Percentiles rank a stretch among this genome's conserved stretches.
These are phyloP conservation scores for Colletotrichum eremochloae DNA, from an alignment of 2,329 filamentous ascomycete genomes.

Conservation along the genomic window DNA sequence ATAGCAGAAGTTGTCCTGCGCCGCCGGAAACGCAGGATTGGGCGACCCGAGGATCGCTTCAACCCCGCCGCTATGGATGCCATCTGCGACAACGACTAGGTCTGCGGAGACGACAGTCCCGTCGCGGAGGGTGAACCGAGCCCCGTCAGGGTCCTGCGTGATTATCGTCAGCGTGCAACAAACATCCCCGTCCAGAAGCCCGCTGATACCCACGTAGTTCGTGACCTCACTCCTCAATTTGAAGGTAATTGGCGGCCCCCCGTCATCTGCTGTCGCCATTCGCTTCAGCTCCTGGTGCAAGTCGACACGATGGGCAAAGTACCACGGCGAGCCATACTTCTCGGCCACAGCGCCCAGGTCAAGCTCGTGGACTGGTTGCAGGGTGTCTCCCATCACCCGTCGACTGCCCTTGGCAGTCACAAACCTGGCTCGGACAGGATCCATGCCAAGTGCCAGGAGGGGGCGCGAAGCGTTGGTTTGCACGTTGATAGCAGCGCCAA, in stretches of 20 bases:
- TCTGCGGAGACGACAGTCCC: conserved; percentile 51
- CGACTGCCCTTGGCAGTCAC: conserved; percentile 46
- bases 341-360: conserved; percentile 13
- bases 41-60: conserved; percentile 48
- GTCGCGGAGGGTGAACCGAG: conserved; percentile 48
- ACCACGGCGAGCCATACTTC: conserved; percentile 45
- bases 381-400: conserved; percentile 21
- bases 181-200: not conserved
- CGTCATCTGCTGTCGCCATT: conserved; percentile 50
- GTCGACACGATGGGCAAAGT: conserved; percentile 55
- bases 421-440: conserved; percentile 48
- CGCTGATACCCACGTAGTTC: conserved; percentile 46
- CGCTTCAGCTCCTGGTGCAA: conserved; percentile 53
- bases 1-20: conserved; percentile 52
- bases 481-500: conserved; percentile 56
- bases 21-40: conserved; percentile 47
- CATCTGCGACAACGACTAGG: conserved; percentile 61
- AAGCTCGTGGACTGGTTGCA: conserved; percentile 42
- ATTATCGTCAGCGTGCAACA: not conserved
- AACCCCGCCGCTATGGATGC: conserved; percentile 53
- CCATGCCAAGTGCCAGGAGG: conserved; percentile 53
- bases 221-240: conserved; percentile 46
- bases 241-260: conserved; percentile 46
- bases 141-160: conserved; percentile 44
- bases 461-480: conserved; percentile 55